A percentile compares a stretch with the other conserved stretches of the same genome.
These are phyloP conservation scores for Kazachstania sp. DNA, from an alignment of 1,139 yeast species.

Conservation along the genomic window DNA sequence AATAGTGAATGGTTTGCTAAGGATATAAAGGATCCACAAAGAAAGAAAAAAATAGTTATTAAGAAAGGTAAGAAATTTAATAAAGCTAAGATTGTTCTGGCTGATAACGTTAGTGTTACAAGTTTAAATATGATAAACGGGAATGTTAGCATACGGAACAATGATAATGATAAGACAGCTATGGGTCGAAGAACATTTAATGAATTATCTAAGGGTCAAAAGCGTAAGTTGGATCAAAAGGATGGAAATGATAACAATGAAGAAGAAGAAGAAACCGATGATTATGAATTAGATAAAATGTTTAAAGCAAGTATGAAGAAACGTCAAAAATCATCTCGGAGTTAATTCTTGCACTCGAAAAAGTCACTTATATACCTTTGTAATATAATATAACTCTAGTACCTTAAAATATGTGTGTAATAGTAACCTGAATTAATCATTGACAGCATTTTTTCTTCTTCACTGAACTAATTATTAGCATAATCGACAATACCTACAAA, in stretches of 20 bases:
- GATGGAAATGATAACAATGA: background rate
- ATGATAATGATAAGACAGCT: background rate
- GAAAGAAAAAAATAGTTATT: background rate
- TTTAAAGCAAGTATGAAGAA: constrained; percentile 10
- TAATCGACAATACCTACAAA: too few relatives aligned
- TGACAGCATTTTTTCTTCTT: too few relatives aligned
- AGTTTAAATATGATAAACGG: background rate
- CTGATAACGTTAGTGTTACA: constrained; percentile 7
- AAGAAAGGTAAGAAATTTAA: background rate
- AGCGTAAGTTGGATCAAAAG: background rate
- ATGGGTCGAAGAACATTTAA: background rate
- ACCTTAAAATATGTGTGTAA: too few relatives aligned
- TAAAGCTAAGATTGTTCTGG: background rate
- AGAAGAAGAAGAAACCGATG: constrained; percentile 3
- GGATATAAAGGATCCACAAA: background rate
- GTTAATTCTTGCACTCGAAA: background rate
- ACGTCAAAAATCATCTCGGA: background rate
- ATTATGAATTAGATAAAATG: constrained; percentile 11
- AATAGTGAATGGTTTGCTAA: constrained; percentile 9
- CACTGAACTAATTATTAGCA: too few relatives aligned
- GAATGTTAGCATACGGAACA: background rate
- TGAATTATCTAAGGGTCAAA: background rate
- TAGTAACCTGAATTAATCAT: too few relatives aligned
- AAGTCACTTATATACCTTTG: too few relatives aligned
- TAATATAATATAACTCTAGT: too few relatives aligned